These are phyloP conservation scores for Myxozyma vanderwaltii DNA, from an alignment of 805 yeast species.

Conservation along the genomic window DNA sequence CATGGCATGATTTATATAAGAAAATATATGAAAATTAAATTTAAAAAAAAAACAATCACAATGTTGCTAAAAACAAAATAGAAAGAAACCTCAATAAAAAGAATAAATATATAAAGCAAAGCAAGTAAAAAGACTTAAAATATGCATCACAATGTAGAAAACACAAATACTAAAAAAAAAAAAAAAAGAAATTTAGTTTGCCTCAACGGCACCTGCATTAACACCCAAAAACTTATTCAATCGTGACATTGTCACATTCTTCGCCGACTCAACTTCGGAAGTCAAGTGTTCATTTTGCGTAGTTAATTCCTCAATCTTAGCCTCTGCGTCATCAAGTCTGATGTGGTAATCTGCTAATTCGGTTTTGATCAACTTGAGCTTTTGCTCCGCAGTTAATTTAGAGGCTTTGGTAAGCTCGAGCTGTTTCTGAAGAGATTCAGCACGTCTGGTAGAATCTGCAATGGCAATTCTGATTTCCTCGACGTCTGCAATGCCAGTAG, in stretches of 20 bases:
- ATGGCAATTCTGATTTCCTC: slow-evolving; percentile 22
- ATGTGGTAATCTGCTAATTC: slow-evolving; percentile 14
- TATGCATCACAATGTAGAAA: not conserved
- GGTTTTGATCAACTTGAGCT: slow-evolving; percentile 8
- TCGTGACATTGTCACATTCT: slow-evolving; percentile 12
- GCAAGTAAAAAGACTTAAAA: too few species aligned
- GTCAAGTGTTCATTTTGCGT: slow-evolving; percentile 11
- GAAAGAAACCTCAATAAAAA: too few species aligned
- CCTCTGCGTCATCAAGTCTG: slow-evolving; percentile 20
- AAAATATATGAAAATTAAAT: too few species aligned
- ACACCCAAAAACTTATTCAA: slow-evolving; percentile 26
- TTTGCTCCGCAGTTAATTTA: slow-evolving; percentile 11
- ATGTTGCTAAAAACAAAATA: too few species aligned
- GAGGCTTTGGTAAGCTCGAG: slow-evolving; percentile 12
- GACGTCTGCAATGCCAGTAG: not conserved
- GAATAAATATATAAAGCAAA: too few species aligned
- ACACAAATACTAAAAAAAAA: not conserved
- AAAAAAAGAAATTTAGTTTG: not conserved
- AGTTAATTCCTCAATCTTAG: slow-evolving; percentile 14
- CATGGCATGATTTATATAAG: too few species aligned
- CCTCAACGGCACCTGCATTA: slow-evolving; percentile 17
- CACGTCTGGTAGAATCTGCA: slow-evolving; percentile 14
- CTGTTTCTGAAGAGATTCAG: slow-evolving; percentile 17
- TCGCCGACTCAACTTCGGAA: slow-evolving; percentile 5
- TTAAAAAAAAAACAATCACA: too few species aligned